Conservation (phyloP, 768 basidiomycete species). For the Suillus sp. region DNA sequence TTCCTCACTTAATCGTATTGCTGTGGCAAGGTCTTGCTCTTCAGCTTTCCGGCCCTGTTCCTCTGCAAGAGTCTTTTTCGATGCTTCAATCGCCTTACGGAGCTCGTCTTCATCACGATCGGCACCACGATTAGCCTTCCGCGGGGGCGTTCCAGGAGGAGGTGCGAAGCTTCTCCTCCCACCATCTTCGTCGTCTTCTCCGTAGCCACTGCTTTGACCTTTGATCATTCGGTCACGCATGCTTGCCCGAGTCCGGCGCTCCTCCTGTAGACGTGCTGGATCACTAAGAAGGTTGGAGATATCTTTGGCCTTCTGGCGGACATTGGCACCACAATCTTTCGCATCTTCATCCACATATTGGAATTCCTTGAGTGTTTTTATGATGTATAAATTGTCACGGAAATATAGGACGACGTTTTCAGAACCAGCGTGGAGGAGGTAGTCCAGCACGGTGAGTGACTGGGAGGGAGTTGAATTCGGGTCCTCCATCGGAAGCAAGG, state of each 20-base stretch:
- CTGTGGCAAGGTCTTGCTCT: conserved; percentile 83
- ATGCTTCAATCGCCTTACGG: conserved; percentile 84
- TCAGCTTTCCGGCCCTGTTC: conserved; percentile 66
- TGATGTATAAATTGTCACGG: conserved; percentile 93
- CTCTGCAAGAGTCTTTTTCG: conserved; percentile 69
- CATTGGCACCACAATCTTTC: conserved; percentile 98
- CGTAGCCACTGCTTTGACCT: conserved; percentile 47
- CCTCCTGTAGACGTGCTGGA: conserved; percentile 79
- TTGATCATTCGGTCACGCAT: conserved; percentile 96
- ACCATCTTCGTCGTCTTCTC: conserved; percentile 37
- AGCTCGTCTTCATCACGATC: conserved; percentile 82
- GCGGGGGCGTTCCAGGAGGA: conserved; percentile 17
- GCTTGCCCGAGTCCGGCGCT: conserved; percentile 77
- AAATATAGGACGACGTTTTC: conserved; percentile 99
- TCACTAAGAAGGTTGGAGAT: conserved; percentile 94
- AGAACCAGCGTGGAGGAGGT: conserved; percentile 92
- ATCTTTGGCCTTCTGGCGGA: conserved; percentile 96
- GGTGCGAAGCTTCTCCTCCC: conserved; percentile 14
- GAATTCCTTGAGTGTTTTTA: conserved; percentile 99
- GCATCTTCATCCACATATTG: conserved; percentile 94
- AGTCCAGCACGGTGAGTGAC: conserved; percentile 94
- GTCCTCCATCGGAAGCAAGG: conserved; percentile 1
- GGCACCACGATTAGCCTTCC: conserved; percentile 21
- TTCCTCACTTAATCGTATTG: conserved; percentile 85
- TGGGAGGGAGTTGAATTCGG: conserved; percentile 28